Percentiles rank a stretch among this genome's conserved stretches.
phyloP scores from a whole-genome alignment of 2,329 filamentous ascomycete genomes.

The Colletotrichum tropicicola region DNA sequence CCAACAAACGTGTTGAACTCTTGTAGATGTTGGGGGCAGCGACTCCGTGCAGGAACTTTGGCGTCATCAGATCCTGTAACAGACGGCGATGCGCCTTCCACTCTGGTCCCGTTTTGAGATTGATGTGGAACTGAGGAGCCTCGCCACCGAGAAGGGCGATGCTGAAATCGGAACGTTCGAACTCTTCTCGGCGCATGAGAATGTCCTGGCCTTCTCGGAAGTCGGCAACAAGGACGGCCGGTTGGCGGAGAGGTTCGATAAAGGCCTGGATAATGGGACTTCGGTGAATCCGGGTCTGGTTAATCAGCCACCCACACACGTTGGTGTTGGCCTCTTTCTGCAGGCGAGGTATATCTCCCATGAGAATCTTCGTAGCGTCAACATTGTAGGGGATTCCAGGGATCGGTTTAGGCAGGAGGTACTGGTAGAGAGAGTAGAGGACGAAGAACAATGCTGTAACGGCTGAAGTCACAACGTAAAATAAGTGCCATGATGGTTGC shows the following conservation, averaged over 20 bases:
- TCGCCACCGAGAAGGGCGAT: constrained; percentile 5
- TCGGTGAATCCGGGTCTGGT: neutral
- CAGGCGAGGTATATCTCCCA: neutral
- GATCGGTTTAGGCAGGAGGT: constrained; percentile 5
- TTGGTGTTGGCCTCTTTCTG: neutral
- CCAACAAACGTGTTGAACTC: constrained; percentile 38
- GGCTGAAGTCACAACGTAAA: neutral
- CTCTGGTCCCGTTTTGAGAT: constrained; percentile 40
- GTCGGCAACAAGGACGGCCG: constrained; percentile 41
- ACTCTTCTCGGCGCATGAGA: constrained; percentile 42
- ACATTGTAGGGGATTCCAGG: constrained; percentile 1
- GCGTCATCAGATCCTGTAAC: constrained; percentile 47
- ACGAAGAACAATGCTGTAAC: neutral
- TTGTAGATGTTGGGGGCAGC: constrained; percentile 44
- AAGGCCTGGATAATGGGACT: constrained; percentile 42
- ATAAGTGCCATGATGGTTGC: neutral
- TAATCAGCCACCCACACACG: neutral
- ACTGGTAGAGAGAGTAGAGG: neutral
- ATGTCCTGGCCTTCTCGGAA: constrained; percentile 44
- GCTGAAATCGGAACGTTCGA: constrained; percentile 39
- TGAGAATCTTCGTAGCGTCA: neutral
- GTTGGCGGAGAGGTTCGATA: constrained; percentile 40
- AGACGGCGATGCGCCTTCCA: constrained; percentile 44
- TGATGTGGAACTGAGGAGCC: constrained; percentile 40
- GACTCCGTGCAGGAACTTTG: constrained; percentile 42